These are phyloP conservation scores for Pouteria campechiana DNA, from an alignment of 179 eudicot genomes.

Conservation along the genomic window DNA sequence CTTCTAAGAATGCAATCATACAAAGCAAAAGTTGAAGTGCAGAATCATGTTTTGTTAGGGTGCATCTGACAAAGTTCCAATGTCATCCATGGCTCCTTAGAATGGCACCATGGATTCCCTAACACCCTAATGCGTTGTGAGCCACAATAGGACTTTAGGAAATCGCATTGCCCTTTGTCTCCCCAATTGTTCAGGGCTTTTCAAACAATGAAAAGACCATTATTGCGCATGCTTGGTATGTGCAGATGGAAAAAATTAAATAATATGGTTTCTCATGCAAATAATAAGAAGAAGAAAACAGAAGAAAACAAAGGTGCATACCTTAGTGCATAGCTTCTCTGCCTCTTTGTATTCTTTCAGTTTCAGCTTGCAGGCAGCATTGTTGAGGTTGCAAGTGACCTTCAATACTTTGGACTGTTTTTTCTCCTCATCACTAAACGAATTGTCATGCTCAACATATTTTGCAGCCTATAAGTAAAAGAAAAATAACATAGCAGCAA, in stretches of 20 bases:
- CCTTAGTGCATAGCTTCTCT: slow-evolving; percentile 52
- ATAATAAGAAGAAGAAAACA: neutral
- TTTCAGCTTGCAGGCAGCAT: slow-evolving; percentile 53
- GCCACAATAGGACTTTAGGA: too few species aligned
- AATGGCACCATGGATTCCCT: too few species aligned
- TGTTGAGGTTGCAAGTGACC: slow-evolving; percentile 54
- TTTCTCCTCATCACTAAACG: slow-evolving; percentile 28
- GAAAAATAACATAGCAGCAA: slow-evolving; percentile 3
- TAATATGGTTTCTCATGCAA: too few species aligned
- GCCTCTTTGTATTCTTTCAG: slow-evolving; percentile 33
- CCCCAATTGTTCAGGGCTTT: slow-evolving; percentile 62
- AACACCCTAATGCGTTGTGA: too few species aligned
- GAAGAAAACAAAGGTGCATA: neutral
- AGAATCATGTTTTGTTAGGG: too few species aligned
- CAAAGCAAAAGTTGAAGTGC: too few species aligned
- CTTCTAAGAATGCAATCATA: too few species aligned
- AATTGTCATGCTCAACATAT: slow-evolving; percentile 36
- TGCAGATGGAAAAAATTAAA: neutral
- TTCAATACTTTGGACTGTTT: slow-evolving; percentile 42
- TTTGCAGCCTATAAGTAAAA: slow-evolving; percentile 34
- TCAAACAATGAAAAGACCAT: neutral
- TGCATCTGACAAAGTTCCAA: too few species aligned
- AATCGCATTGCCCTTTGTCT: slow-evolving; percentile 49
- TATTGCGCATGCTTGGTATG: neutral
- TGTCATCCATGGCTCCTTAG: too few species aligned